Evolutionary conservation across 108 stramenopile genomes (phyloP), one percentile per base, ranked within the genome.

Genomic region (Stephanodiscus triporus): DNA sequence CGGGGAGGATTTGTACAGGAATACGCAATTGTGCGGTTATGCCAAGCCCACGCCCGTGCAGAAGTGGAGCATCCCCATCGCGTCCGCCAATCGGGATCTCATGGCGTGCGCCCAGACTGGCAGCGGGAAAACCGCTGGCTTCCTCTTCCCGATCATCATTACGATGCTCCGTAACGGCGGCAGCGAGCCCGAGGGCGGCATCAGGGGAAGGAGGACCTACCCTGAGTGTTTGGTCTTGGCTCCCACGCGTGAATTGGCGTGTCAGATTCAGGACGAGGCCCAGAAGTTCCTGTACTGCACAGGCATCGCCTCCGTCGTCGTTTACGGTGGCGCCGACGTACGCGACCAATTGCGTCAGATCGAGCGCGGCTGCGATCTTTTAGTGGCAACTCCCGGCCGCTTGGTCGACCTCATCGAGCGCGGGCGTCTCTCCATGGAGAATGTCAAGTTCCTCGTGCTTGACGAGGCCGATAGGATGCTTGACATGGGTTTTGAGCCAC

Each of bases 361-460:
- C 26, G 89, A 91, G 38, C 82, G 88, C 42, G 92, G 92, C 5
- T 91, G 91, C 62, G 97, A 99, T 82, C 66, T 98, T 42, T 83
- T 99, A 58, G 96, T 99, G n/a, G 98, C 97, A 17, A 99, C 99
- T 17, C 98, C 99, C 17, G 99, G 99, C 24, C 92, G 99, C 58
- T 76, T 99, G 66, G 90, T 97, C 20, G 98, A 99, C 70, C 85
- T 97, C 58, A 92, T 98, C 40, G 92, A 97, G 51, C 87, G 97
- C 73, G 97, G 98, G 29, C 86, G 91, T 27, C 75, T 99, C 32
- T 75, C 84, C 42, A 92, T 99, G 85, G 89, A 87, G 57, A 87
- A 84, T 71, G 72, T 96, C 37, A 78, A 78, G 20, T 95, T 94
- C 85, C 58, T 98, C 13, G 96, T 99, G 29, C 80, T 99, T 37